Evolutionary conservation across 2,329 filamentous ascomycete genomes (phyloP).

Genomic region (Aspergillus ochraceus): DNA sequence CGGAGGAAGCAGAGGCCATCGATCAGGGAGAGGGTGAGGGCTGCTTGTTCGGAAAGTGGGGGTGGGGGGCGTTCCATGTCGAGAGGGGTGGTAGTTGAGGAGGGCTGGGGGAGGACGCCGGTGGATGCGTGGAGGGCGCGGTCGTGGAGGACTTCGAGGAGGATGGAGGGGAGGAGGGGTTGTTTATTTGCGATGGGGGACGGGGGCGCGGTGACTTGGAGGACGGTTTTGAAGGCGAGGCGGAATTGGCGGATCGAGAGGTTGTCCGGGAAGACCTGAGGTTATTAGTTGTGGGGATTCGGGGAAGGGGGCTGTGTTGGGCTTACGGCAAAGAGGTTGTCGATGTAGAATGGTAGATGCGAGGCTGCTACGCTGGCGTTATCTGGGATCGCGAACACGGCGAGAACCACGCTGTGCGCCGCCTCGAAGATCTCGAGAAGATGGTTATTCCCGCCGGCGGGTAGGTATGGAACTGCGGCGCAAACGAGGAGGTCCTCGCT

Average conservation of each 20-base stretch:
- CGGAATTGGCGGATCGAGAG: constrained; percentile 85
- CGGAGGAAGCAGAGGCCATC: constrained; percentile 76
- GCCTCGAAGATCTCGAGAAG: constrained; percentile 79
- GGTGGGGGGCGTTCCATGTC: constrained; percentile 31
- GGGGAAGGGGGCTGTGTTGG: background rate
- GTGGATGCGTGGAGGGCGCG: constrained; percentile 60
- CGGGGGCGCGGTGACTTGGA: constrained; percentile 79
- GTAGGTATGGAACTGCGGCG: constrained; percentile 73
- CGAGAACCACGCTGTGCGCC: constrained; percentile 78
- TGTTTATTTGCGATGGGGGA: constrained; percentile 71
- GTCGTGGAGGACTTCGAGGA: constrained; percentile 75
- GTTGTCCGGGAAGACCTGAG: constrained; percentile 69
- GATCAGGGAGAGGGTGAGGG: constrained; percentile 72
- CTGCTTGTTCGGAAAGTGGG: constrained; percentile 69
- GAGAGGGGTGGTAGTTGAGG: constrained; percentile 26
- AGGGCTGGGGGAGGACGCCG: constrained; percentile 46
- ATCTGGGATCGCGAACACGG: constrained; percentile 76
- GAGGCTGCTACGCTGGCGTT: constrained; percentile 69
- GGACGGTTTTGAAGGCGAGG: constrained; percentile 80
- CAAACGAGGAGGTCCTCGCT: constrained; percentile 74
- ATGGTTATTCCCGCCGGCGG: constrained; percentile 56
- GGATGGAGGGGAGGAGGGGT: constrained; percentile 73
- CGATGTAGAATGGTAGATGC: constrained; percentile 79
- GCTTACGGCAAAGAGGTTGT: constrained; percentile 66
- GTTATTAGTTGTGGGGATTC: background rate